Evolutionary conservation across 2,329 filamentous ascomycete genomes (phyloP).

Genomic region (Verticillium albo-atrum): DNA sequence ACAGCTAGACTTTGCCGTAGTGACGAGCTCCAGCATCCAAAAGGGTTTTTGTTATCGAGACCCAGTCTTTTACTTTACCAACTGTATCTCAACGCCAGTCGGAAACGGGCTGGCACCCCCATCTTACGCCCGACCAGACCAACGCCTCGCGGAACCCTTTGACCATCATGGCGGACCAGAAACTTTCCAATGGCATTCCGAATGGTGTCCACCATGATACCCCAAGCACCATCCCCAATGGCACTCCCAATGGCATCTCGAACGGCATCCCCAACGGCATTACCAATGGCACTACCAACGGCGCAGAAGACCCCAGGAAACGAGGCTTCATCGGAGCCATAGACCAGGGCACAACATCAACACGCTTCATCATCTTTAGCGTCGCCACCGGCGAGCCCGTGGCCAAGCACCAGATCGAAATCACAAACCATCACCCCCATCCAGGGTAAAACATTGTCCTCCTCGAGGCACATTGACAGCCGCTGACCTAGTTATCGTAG

Average conservation of each 20-base stretch:
- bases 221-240: not conserved
- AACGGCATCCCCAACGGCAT: not conserved
- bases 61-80: not conserved
- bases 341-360: not conserved
- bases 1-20: not conserved
- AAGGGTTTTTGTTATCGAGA: not conserved
- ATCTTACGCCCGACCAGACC: not conserved
- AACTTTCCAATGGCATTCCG: not conserved
- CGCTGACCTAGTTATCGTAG: constrained; percentile 32
- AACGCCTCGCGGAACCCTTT: not conserved
- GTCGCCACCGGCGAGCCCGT: not conserved
- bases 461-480: too few relatives aligned
- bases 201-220: not conserved
- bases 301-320: not conserved
- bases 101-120: not conserved
- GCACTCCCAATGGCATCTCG: not conserved
- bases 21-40: not conserved
- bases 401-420: not conserved
- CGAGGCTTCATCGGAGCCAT: not conserved
- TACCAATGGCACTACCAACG: not conserved
- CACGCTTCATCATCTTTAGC: not conserved
- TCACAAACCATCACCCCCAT: not conserved
- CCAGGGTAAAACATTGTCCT: not conserved
- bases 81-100: not conserved
- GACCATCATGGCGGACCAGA: not conserved